These are phyloP conservation scores for Lobosporangium transversale DNA, from an alignment of 192 early-diverging fungal species.

Conservation along the genomic window DNA sequence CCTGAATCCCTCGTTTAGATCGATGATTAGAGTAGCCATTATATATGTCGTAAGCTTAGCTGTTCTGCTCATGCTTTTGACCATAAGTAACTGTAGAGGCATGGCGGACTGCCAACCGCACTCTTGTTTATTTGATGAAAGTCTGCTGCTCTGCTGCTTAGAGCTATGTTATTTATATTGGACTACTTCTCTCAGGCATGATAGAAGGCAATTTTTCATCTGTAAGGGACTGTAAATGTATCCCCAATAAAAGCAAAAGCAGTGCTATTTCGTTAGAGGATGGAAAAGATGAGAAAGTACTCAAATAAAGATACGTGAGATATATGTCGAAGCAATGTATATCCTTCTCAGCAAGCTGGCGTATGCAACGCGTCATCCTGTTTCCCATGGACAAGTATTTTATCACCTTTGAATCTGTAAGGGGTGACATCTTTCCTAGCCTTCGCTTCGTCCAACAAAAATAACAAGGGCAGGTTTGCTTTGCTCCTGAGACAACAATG, in stretches of 20 bases:
- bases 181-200: constrained; percentile 35
- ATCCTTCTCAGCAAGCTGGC: constrained; percentile 59
- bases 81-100: constrained; percentile 11
- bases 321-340: constrained; percentile 59
- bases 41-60: constrained; percentile 43
- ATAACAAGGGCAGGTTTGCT: constrained; percentile 15
- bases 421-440: not conserved
- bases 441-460: constrained; percentile 11
- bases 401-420: constrained; percentile 54
- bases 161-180: constrained; percentile 60
- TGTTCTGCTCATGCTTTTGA: constrained; percentile 47
- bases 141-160: constrained; percentile 62
- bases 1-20: constrained; percentile 55
- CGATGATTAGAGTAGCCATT: constrained; percentile 51
- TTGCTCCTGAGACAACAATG: constrained; percentile 15
- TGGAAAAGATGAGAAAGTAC: constrained; percentile 11
- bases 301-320: constrained; percentile 55
- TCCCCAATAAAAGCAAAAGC: constrained; percentile 25
- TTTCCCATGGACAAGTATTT: constrained; percentile 58
- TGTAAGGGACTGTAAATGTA: constrained; percentile 30
- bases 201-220: constrained; percentile 19
- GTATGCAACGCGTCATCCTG: constrained; percentile 58
- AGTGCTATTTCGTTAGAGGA: constrained; percentile 19
- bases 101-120: not conserved
- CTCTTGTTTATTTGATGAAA: constrained; percentile 8